Evolutionary conservation across 2,329 filamentous ascomycete species (phyloP).

Genomic region (Colletotrichum karsti): DNA sequence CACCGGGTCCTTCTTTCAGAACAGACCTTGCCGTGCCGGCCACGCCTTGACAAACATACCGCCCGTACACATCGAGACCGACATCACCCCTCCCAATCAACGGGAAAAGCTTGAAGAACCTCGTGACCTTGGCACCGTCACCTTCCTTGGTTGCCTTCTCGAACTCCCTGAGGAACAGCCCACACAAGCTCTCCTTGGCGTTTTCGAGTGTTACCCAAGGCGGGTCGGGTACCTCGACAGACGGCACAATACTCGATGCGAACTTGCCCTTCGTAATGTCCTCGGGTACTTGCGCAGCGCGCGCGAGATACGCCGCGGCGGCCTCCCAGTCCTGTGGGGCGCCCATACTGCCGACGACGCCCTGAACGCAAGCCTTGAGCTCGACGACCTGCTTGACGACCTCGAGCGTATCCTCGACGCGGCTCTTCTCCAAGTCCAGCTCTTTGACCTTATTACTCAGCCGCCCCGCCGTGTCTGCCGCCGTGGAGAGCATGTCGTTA

Average conservation of each 20-base stretch:
- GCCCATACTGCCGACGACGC: slow-evolving; percentile 95
- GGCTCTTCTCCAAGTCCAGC: slow-evolving; percentile 89
- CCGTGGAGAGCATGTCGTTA: slow-evolving; percentile 89
- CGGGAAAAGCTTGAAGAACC: slow-evolving; percentile 98
- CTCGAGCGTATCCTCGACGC: slow-evolving; percentile 87
- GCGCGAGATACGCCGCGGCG: slow-evolving; percentile 86
- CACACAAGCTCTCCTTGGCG: slow-evolving; percentile 89
- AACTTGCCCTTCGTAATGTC: slow-evolving; percentile 86
- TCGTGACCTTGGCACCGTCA: slow-evolving; percentile 89
- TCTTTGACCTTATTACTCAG: slow-evolving; percentile 88
- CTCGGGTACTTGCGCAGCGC: slow-evolving; percentile 82
- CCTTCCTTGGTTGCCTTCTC: slow-evolving; percentile 87
- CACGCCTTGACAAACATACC: slow-evolving; percentile 95
- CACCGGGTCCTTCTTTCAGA: slow-evolving; percentile 68
- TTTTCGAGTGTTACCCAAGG: slow-evolving; percentile 87
- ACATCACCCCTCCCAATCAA: slow-evolving; percentile 89
- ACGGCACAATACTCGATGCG: slow-evolving; percentile 91
- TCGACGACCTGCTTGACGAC: slow-evolving; percentile 97
- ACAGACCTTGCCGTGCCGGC: slow-evolving; percentile 83
- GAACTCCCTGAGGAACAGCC: slow-evolving; percentile 91
- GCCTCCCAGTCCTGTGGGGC: slow-evolving; percentile 99
- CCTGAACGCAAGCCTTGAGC: slow-evolving; percentile 94
- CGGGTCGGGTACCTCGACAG: slow-evolving; percentile 92
- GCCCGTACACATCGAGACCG: slow-evolving; percentile 92
- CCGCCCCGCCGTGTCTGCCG: slow-evolving; percentile 84